These are phyloP conservation scores for Phytophthora megakarya DNA, from an alignment of 352 stramenopile genomes.

Conservation along the genomic window DNA sequence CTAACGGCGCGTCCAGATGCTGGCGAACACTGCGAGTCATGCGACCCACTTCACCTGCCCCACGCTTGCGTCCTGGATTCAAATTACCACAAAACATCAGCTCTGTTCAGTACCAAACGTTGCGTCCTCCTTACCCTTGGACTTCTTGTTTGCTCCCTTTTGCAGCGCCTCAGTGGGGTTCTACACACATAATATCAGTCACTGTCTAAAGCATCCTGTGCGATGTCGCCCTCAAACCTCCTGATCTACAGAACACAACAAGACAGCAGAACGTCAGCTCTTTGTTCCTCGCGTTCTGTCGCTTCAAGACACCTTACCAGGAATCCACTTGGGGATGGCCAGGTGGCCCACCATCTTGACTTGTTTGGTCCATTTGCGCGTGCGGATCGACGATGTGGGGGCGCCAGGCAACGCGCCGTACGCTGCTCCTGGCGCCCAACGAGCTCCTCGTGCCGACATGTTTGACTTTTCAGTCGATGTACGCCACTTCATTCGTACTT, in stretches of 20 bases:
- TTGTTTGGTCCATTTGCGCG: constrained; percentile 78
- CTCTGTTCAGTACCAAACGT: background rate
- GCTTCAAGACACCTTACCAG: constrained; percentile 37
- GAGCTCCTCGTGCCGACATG: constrained; percentile 61
- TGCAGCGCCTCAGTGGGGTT: constrained; percentile 69
- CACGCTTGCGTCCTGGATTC: constrained; percentile 60
- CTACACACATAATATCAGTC: constrained; percentile 24
- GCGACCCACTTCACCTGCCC: constrained; percentile 56
- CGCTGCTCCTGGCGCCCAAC: constrained; percentile 38
- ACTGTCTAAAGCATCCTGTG: background rate
- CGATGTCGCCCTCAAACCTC: constrained; percentile 37
- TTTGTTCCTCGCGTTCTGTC: background rate
- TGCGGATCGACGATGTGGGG: constrained; percentile 68
- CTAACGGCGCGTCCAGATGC: constrained; percentile 72
- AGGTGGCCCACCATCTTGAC: constrained; percentile 74
- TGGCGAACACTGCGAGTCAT: constrained; percentile 84
- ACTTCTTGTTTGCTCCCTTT: constrained; percentile 69
- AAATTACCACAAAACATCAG: constrained; percentile 8
- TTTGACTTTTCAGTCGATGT: background rate
- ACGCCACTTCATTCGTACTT: constrained; percentile 18
- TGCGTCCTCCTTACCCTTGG: constrained; percentile 49
- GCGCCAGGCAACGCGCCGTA: constrained; percentile 44
- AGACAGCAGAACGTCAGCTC: constrained; percentile 12
- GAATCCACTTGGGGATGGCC: constrained; percentile 74
- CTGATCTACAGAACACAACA: constrained; percentile 44